These are phyloP conservation scores for Ceratobasidium papillatum DNA, from an alignment of 1,284 basidiomycete genomes.

Conservation along the genomic window DNA sequence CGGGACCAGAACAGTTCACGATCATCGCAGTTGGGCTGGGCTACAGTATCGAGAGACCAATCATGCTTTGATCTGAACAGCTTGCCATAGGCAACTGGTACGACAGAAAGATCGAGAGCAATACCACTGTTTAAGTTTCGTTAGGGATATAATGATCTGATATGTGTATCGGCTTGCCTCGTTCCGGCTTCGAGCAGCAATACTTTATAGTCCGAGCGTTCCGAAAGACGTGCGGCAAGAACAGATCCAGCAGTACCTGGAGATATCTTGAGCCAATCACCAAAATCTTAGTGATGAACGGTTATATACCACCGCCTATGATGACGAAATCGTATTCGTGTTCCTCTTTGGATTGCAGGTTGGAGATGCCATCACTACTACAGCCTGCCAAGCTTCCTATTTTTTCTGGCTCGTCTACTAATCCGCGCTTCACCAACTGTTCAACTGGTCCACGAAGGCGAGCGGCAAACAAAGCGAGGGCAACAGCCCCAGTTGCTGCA, in stretches of 20 bases:
- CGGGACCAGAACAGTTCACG: slow-evolving; percentile 64
- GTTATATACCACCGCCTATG: slow-evolving; percentile 25
- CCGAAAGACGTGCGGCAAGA: slow-evolving; percentile 34
- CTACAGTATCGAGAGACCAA: slow-evolving; percentile 64
- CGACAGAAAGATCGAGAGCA: slow-evolving; percentile 14
- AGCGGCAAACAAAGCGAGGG: neutral
- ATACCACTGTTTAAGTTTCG: slow-evolving; percentile 1
- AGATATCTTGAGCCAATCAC: neutral
- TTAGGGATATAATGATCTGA: neutral
- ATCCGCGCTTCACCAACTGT: slow-evolving; percentile 4
- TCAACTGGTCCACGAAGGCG: slow-evolving; percentile 4
- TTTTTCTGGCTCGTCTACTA: slow-evolving; percentile 25
- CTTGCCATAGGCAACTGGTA: slow-evolving; percentile 30
- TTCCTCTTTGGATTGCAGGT: neutral
- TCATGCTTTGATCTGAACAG: slow-evolving; percentile 60
- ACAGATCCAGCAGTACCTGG: slow-evolving; percentile 35
- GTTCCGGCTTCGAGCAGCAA: slow-evolving; percentile 30
- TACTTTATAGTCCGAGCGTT: slow-evolving; percentile 33
- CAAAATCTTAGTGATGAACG: neutral
- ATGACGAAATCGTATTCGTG: slow-evolving; percentile 32
- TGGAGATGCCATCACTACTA: neutral
- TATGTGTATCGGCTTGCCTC: neutral
- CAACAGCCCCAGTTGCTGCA: slow-evolving; percentile 18
- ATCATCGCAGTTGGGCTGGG: slow-evolving; percentile 60
- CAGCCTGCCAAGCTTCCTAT: neutral